These are phyloP conservation scores for Paracoccidioides brasiliensis DNA, from an alignment of 2,329 filamentous ascomycete species.

Conservation along the genomic window DNA sequence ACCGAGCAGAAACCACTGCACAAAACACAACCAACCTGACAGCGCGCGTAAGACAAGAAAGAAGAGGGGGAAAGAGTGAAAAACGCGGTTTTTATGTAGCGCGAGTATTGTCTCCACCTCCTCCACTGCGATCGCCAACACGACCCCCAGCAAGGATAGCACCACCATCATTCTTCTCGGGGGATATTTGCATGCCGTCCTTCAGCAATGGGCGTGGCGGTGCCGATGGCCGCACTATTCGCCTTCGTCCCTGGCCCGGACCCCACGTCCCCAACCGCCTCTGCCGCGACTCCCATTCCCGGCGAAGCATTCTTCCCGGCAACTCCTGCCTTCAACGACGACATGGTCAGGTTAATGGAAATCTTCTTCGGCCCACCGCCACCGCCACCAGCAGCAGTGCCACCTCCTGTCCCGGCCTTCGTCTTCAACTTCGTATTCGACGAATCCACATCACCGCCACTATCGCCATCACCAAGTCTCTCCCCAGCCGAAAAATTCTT, in stretches of 20 bases:
- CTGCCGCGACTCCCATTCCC: background rate
- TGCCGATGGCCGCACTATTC: background rate
- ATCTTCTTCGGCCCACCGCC: conserved; percentile 21
- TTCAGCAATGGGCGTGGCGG: background rate
- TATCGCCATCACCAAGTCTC: conserved; percentile 4
- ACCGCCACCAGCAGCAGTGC: conserved; percentile 9
- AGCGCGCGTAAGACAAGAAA: too few species aligned
- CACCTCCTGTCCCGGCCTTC: conserved; percentile 8
- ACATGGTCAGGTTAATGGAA: conserved; percentile 26
- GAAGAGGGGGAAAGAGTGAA: too few species aligned
- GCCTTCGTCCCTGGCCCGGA: background rate
- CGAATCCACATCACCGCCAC: conserved; percentile 8
- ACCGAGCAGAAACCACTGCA: too few species aligned
- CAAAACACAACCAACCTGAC: too few species aligned
- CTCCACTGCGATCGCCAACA: background rate
- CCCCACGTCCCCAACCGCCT: background rate
- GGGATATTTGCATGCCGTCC: background rate
- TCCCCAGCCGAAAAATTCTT: conserved; percentile 20
- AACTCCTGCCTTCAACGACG: conserved; percentile 14
- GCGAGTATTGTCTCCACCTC: background rate
- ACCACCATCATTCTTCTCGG: background rate
- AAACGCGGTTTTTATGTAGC: too few species aligned
- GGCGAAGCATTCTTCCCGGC: conserved; percentile 16
- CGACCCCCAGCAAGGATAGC: background rate
- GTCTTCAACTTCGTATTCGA: conserved; percentile 7